Evolutionary conservation across 495 filamentous ascomycete genomes (phyloP).

Genomic region (Neurospora intermedia): DNA sequence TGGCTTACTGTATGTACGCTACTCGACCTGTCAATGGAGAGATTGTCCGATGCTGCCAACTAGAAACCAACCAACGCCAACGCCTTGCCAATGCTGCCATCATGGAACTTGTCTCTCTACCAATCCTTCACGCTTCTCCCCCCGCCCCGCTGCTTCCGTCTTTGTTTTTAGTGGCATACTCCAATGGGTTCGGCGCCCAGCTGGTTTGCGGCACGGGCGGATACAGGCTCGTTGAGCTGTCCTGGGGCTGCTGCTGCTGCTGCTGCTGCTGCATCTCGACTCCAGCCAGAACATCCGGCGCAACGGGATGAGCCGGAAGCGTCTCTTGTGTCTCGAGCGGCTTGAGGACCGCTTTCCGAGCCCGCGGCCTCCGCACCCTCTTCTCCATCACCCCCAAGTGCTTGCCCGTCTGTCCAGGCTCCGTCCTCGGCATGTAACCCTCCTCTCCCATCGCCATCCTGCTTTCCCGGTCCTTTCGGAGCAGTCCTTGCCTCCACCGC

Average conservation of each 20-base stretch:
- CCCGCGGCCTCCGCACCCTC: not conserved
- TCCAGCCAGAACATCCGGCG: not conserved
- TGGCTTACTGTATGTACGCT: not conserved
- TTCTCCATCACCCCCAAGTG: constrained; percentile 1
- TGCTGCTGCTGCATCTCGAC: not conserved
- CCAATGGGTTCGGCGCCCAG: not conserved
- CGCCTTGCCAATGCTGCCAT: not conserved
- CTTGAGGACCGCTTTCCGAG: not conserved
- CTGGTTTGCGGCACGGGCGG: not conserved
- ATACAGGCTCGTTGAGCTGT: not conserved
- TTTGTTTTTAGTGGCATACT: not conserved
- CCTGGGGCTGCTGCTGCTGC: not conserved
- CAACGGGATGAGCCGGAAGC: not conserved
- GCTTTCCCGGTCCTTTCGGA: constrained; percentile 7
- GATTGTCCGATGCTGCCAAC: not conserved
- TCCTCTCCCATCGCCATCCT: constrained; percentile 4
- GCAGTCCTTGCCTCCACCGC: constrained; percentile 13
- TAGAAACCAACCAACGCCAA: not conserved
- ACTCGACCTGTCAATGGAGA: not conserved
- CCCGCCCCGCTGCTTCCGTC: not conserved
- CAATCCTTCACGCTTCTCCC: not conserved
- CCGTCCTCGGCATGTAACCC: constrained; percentile 10
- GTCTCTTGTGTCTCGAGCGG: not conserved
- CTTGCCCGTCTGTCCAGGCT: constrained; percentile 9
- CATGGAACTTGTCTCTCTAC: not conserved